Evolutionary conservation across 2,329 filamentous ascomycete genomes (phyloP), one percentile per base, ranked within the genome.

Genomic region (Botrytis deweyae): DNA sequence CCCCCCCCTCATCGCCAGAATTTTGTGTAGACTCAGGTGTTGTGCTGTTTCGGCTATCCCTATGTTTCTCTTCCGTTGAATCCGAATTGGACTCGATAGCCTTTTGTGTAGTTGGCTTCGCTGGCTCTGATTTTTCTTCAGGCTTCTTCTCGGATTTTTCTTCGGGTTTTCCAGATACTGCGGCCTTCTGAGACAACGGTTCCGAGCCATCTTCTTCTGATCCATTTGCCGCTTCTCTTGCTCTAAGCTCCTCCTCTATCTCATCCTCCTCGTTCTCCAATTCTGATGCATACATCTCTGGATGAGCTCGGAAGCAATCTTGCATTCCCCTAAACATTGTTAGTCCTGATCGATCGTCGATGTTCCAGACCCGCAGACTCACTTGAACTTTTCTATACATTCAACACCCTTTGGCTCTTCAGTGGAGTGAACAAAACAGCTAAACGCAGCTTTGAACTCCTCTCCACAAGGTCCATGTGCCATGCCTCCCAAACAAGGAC

Each of bases 331-430:
- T 97, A 78, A 79, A 36, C 76, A 75, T 49, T 80, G 77, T 79
- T 72, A 71, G 76, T 76, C 58, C 74, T 79, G 40, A 74, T 7
- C 61, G 25, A 38, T 29, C 10, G 64, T 29, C 76, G 73, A 69
- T 12, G 1, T 33, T 9, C 65, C n/a, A 40, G 40, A n/a, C 22
- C 12, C 18, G 18, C 36, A 49, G 64, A 88, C 92, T 65, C 87
- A 96, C 94, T 97, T 95, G 88, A 98, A 98, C 85, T 96, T 97
- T 42, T 97, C 94, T 81, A 98, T 96, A 85, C 95, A 98, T 82
- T 98, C 94, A 86, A 97, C 95, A 70, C 95, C 95, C 89, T 99
- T 99, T 52, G 95, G 95, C 82, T 99, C 96, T 82, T 97, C 93
- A 61, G 89, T 90, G 4, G 93, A 97, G 85, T 91, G 96, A n/a